Percentiles rank a stretch among this genome's conserved stretches.
These are phyloP conservation scores for Grosmannia clavigera DNA, from an alignment of 2,329 filamentous ascomycete species.

Conservation along the genomic window DNA sequence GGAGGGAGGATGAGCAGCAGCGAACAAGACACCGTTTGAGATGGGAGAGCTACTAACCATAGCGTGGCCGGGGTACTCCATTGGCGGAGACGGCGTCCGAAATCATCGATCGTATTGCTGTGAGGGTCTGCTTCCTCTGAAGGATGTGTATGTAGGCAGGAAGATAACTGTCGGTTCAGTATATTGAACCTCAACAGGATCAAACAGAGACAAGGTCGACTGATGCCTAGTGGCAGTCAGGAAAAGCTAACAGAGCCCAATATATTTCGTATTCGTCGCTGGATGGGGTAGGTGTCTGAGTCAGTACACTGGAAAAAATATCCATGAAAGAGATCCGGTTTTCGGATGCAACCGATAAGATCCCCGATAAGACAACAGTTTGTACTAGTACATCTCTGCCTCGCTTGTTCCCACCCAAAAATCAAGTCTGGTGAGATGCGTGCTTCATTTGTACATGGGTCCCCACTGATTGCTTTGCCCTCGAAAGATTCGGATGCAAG, in stretches of 20 bases:
- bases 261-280: neutral
- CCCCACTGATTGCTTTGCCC: neutral
- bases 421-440: neutral
- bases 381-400: neutral
- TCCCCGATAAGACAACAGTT: neutral
- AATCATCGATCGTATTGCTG: constrained; percentile 3
- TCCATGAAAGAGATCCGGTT: neutral
- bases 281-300: constrained; percentile 4
- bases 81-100: constrained; percentile 5
- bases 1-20: neutral
- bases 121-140: neutral
- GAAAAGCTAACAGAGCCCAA: neutral
- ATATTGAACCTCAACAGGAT: neutral
- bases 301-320: neutral
- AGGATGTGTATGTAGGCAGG: neutral
- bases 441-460: neutral
- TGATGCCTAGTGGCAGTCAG: neutral
- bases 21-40: neutral
- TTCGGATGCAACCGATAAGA: constrained; percentile 3
- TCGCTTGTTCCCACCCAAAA: neutral
- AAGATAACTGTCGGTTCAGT: neutral
- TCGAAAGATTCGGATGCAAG: neutral
- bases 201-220: neutral
- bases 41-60: constrained; percentile 10
- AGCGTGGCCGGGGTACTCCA: constrained; percentile 8